These are phyloP conservation scores for Epichloe sibirici DNA, from an alignment of 2,329 filamentous ascomycete genomes.

Conservation along the genomic window DNA sequence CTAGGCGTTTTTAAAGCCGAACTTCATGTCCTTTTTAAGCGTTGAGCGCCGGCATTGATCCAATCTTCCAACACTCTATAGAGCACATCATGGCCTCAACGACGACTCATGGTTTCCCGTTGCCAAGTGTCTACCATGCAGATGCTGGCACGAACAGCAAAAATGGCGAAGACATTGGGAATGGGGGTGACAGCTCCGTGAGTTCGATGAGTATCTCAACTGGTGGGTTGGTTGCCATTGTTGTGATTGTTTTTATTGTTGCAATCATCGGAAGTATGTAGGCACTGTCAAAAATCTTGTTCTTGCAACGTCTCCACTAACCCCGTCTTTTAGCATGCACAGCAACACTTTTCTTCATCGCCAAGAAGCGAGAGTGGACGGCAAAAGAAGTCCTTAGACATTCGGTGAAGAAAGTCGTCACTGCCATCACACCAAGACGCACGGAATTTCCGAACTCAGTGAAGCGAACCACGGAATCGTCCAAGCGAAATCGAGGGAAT, in stretches of 20 bases:
- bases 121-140: constrained; percentile 27
- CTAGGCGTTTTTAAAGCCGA: neutral
- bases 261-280: constrained; percentile 56
- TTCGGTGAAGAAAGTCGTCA: constrained; percentile 51
- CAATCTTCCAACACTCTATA: neutral
- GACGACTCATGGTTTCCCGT: constrained; percentile 24
- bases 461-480: constrained; percentile 27
- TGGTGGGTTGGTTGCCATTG: constrained; percentile 61
- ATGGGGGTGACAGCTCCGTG: constrained; percentile 45
- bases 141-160: constrained; percentile 23
- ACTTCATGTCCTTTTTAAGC: neutral
- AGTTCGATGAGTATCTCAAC: constrained; percentile 49
- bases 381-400: constrained; percentile 58
- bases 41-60: neutral
- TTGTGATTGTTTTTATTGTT: constrained; percentile 56
- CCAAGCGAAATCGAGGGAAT: constrained; percentile 27
- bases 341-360: constrained; percentile 60
- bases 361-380: constrained; percentile 78
- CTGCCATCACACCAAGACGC: constrained; percentile 49
- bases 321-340: constrained; percentile 40
- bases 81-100: constrained; percentile 26
- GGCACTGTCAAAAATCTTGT: neutral
- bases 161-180: constrained; percentile 47
- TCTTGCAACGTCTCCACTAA: neutral
- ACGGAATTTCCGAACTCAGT: constrained; percentile 47